Evolutionary conservation across 441 rosid genomes (phyloP), one percentile per base, ranked within the genome.

Genomic region (Jatropha podagrica): DNA sequence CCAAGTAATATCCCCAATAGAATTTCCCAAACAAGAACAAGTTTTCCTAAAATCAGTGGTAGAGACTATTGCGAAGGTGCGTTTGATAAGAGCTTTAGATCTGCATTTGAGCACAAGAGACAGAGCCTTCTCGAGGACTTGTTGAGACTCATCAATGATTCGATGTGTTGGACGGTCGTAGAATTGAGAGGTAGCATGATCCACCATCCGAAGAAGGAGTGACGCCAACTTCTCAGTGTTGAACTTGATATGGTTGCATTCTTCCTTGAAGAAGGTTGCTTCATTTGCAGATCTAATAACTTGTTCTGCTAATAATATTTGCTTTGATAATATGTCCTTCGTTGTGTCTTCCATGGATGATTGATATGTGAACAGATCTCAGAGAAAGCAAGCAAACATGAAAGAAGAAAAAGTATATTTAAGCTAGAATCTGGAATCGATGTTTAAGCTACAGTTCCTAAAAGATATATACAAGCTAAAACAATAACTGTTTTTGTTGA

Each of bases 111-210:
- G 81, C 13, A 87, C 97, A 76, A 95, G 83, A 13, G 87, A 12
- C 8, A 95, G 80, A 8, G 97, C 98, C 78, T 90, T 93, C 17
- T 85, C 96, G 15, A 95, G 88, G 12, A 91, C 99, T 76, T 90
- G 96, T 27, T 88, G 95, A 4, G 95, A 88, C 49, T 90, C 96
- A 65, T 89, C 92, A 38, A 90, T 80, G 83, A 93, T 92, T 55
- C 97, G 94, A 71, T 92, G 87, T 38, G 96, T 88, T 64, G 99
- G 99, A 15, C 98, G 97, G 77, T 93, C 97, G 80, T 95, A 95
- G 9, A 93, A 90, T 18, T 90, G 97, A 14, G 93, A 85, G 75
- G 96, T 84, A 1, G 46, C 95, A 97, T 76, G 88, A 96, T 10
- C 98, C 88, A 59, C 32, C 32, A 32, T 32, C 32, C 32, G 32